phyloP scores from a whole-genome alignment of 257 asterid genomes.

The Penstemon davidsonii region DNA sequence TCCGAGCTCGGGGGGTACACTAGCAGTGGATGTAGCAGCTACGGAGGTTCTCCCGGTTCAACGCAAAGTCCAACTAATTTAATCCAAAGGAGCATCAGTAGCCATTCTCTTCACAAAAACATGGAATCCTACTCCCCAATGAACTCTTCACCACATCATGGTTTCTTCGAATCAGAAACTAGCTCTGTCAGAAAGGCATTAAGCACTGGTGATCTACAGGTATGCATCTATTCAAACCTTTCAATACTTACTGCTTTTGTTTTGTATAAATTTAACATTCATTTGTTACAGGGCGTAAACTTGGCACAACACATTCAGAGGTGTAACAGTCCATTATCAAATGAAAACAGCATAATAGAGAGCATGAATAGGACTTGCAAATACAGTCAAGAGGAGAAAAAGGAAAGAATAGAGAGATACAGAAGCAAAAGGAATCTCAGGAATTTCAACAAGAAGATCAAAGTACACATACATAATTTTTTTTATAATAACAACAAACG shows the following conservation, averaged over 20 bases:
- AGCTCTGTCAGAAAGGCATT: slow-evolving; percentile 55
- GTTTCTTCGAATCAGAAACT: slow-evolving; percentile 43
- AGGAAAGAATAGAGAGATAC: slow-evolving; percentile 81
- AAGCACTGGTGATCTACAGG: slow-evolving; percentile 74
- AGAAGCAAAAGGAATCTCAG: slow-evolving; percentile 81
- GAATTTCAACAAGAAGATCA: slow-evolving; percentile 87
- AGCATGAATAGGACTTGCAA: slow-evolving; percentile 69
- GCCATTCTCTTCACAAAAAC: slow-evolving; percentile 59
- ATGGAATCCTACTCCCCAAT: slow-evolving; percentile 43
- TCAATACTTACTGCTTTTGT: too few species aligned
- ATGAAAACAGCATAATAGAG: slow-evolving; percentile 69
- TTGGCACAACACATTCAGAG: slow-evolving; percentile 36
- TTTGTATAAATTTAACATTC: neutral
- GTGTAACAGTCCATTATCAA: slow-evolving; percentile 48
- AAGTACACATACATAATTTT: slow-evolving; percentile 39
- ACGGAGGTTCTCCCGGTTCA: slow-evolving; percentile 60
- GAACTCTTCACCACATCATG: slow-evolving; percentile 41
- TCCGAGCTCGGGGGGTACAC: slow-evolving; percentile 54
- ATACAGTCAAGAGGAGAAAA: slow-evolving; percentile 84
- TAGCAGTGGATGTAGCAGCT: slow-evolving; percentile 75
- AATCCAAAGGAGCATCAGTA: slow-evolving; percentile 67
- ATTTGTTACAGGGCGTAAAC: slow-evolving; percentile 39
- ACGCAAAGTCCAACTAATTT: slow-evolving; percentile 30
- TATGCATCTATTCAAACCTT: slow-evolving; percentile 17
- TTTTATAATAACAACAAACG: neutral